phyloP scores from a whole-genome alignment of 768 basidiomycete species.

The Pisolithus microcarpus region DNA sequence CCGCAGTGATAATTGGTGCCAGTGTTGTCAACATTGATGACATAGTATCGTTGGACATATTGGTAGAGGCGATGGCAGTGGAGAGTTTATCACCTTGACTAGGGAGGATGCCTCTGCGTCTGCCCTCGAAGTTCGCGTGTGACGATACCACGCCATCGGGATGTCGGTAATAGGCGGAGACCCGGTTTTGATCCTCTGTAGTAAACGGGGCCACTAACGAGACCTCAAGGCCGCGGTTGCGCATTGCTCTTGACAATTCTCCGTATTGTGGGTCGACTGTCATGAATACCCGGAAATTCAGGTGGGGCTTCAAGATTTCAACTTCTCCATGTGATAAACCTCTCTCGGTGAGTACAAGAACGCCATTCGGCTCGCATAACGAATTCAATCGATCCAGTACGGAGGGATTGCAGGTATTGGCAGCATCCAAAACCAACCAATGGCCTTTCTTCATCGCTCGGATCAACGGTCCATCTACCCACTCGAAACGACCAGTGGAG shows the following conservation, averaged over 20 bases:
- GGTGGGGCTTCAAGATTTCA: slow-evolving; percentile 73
- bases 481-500: slow-evolving; percentile 65
- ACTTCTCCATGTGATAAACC: slow-evolving; percentile 75
- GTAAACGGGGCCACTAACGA: slow-evolving; percentile 35
- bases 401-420: slow-evolving; percentile 92
- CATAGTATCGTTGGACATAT: slow-evolving; percentile 43
- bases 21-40: slow-evolving; percentile 13
- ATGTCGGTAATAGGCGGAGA: slow-evolving; percentile 46
- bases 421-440: slow-evolving; percentile 88
- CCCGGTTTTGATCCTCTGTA: slow-evolving; percentile 40
- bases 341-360: slow-evolving; percentile 80
- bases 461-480: slow-evolving; percentile 91
- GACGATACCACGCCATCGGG: slow-evolving; percentile 20
- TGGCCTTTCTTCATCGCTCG: slow-evolving; percentile 78
- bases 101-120: slow-evolving; percentile 19
- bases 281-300: slow-evolving; percentile 91
- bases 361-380: slow-evolving; percentile 83
- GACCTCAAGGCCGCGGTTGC: slow-evolving; percentile 92
- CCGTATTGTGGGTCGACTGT: slow-evolving; percentile 85
- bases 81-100: neutral
- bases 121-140: slow-evolving; percentile 16
- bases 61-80: slow-evolving; percentile 28
- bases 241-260: slow-evolving; percentile 96
- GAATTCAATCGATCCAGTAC: slow-evolving; percentile 96
- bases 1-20: slow-evolving; percentile 10